Base-by-base conservation (phyloP, 805 yeast genomes). In the Pichia phayaonensis region DNA sequence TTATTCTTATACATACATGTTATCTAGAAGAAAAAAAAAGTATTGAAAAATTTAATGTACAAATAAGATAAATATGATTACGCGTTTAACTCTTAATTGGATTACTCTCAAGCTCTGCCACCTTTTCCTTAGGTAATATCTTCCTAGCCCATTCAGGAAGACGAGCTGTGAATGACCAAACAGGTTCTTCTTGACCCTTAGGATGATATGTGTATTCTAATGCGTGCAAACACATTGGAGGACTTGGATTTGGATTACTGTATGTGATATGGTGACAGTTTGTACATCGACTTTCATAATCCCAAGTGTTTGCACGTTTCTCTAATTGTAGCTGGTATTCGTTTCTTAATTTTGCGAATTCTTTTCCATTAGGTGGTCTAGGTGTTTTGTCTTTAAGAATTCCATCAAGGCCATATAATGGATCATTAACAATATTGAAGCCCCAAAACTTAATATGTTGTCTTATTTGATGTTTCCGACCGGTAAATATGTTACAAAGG, bases 391-490 rank as follows among this genome's bases (percentile, higher is more conserved):
- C n/a, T 15, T 41, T 31, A 16, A 54, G 34, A 13, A 54, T 39
- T 6, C 53, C 54, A 29, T 54, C 47, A 2, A 29, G 27, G 1
- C 68, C 66, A 49, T 66, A 67, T 10, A 66, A 31, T 15, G 66
- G 63, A 49, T 67, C 71, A 45, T 66, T 65, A 4, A 54, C 55
- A 7, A 67, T 63, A 1, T 67, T 68, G 45, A 55, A 58, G 0
- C 73, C 74, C 48, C 75, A 47, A 52, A 74, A 73, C 18, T 79
- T 61, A 15, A 78, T 59, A 60, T 78, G 83, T 15, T 77, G 75
- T 18, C 83, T 65, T 20, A 78, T 74, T 56, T 78, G 83, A 62
- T 78, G 83, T 68, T 69, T 74, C 46, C 73, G 68, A 0, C 83
- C 83, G 0, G 79, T 70, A 8, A 68, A 49, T 1, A 81, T 77